Base-by-base conservation (phyloP, 1,284 basidiomycete genomes). In the Boletus smithii region DNA sequence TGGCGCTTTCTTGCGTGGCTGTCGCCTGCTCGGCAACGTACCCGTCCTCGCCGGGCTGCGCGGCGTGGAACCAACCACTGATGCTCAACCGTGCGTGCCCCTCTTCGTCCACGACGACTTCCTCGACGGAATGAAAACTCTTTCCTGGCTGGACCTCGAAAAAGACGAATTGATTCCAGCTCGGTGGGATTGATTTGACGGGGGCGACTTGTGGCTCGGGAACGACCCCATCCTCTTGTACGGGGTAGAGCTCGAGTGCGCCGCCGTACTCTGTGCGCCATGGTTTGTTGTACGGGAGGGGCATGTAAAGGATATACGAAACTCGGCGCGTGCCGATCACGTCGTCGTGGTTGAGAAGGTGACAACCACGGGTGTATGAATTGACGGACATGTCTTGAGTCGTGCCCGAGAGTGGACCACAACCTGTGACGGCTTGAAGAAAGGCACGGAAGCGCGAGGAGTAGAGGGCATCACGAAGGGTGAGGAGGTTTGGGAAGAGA, bases 371-470 rank as follows among this genome's bases (percentile, higher is more conserved):
- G 18, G 85, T 88, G 71, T 98, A 99, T 20, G 91, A 86, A 65
- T 93, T 94, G 58, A 95, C 89, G 42, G 91, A 92, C 83, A 95
- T 95, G 72, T 99, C 95, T 63, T 94, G 95, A 69, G 95, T 97
- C 49, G 78, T 81, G 42, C 93, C 94, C 13, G 87, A 94, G 38
- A 99, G 77, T 7, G 95, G 86, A 1, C 93, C 95, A 56, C 95
- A 99, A 4, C 93, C 91, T 0, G 95, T 99, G 22, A 98, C 90
- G 3, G 82, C 73, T 48, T 85, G 88, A 27, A 99, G 72, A 69
- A 95, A 95, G 8, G 77, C 64, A 44, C 95, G 84, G 72, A 99
- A 98, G 41, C 80, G 75, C 8, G 76, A 61, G 6, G 93, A 95
- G 73, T 99, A 99, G 55, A 99, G 86, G 14, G 93, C 88, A 72